phyloP scores from a whole-genome alignment of 2,329 filamentous ascomycete genomes.

The Fusarium tricinctum region DNA sequence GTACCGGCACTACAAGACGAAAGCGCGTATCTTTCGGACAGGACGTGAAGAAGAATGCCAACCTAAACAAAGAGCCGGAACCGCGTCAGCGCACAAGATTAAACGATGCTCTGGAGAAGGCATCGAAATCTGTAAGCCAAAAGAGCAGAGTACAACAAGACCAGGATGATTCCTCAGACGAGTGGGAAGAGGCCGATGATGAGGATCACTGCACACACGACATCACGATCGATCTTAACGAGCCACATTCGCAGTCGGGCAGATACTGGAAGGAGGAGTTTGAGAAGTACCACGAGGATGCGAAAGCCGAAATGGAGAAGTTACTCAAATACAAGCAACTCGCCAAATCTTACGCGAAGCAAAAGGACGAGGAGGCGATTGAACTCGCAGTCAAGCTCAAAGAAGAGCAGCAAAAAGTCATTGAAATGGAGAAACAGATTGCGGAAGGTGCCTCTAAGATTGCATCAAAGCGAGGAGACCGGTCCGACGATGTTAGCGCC shows the following conservation, averaged over 20 bases:
- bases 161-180: conserved; percentile 53
- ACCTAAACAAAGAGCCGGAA: conserved; percentile 49
- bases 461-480: conserved; percentile 49
- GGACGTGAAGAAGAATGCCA: conserved; percentile 63
- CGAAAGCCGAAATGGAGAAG: conserved; percentile 80
- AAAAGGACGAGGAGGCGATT: conserved; percentile 80
- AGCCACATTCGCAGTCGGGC: conserved; percentile 81
- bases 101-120: conserved; percentile 61
- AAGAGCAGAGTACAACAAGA: conserved; percentile 23
- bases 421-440: conserved; percentile 73
- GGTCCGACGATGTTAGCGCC: conserved; percentile 60
- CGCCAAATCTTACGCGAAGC: conserved; percentile 82
- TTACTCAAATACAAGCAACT: conserved; percentile 84
- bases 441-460: conserved; percentile 72
- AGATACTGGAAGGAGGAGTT: conserved; percentile 86
- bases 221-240: conserved; percentile 77
- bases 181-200: conserved; percentile 66
- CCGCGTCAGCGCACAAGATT: conserved; percentile 59
- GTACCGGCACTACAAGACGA: conserved; percentile 70
- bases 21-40: conserved; percentile 76
- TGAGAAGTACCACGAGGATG: conserved; percentile 79
- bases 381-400: conserved; percentile 75
- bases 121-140: conserved; percentile 33
- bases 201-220: conserved; percentile 68
- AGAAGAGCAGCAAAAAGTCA: conserved; percentile 76